Evolutionary conservation across 148 eudicot species (phyloP), one percentile per base, ranked within the genome.

Genomic region (Rhododendron mucronatum): DNA sequence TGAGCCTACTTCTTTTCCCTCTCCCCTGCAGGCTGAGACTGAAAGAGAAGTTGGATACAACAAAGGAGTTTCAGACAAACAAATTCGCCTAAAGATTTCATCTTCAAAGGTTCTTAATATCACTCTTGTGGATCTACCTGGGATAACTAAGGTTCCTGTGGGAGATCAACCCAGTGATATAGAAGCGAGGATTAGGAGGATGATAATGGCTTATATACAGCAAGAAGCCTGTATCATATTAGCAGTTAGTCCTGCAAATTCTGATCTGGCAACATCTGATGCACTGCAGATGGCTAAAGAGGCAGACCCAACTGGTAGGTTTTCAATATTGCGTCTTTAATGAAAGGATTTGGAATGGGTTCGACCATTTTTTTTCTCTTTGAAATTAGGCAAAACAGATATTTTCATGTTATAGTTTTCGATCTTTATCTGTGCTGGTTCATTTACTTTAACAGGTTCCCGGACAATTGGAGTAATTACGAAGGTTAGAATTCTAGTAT

Each of bases 121-220:
- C 51, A 91, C 96, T 77, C 86, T 94, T 89, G 93, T 94, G 81
- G 96, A 94, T 92, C 89, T 94, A 84, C 96, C 96, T 86, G 96
- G 96, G 76, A 94, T 94, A 50, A 94, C 96, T 65, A 92, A 91
- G 88, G 96, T 94, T 86, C 95, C 96, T 57, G 96, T 94, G 83
- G 94, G 94, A 80, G 93, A 94, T 84, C 96, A 94, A 88, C 96
- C 96, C 23, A 80, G 90, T 86, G 95, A 94, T 81, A 94, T 92
- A 47, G 95, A 94, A 85, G 90, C 93, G 82, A 89, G 91, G 77
- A 91, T 92, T 57, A 92, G 96, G 87, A 91, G 90, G 59, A 91
- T 94, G 93, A 94, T 94, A 87, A 88, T 92, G 92, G 86, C 89
- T 45, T 91, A 91, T 50, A 94, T 94, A 71, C 87, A 87, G 41